Percentiles rank a stretch among this genome's conserved stretches.
phyloP scores from a whole-genome alignment of 106 monocot species.

The Acorus gramineus region DNA sequence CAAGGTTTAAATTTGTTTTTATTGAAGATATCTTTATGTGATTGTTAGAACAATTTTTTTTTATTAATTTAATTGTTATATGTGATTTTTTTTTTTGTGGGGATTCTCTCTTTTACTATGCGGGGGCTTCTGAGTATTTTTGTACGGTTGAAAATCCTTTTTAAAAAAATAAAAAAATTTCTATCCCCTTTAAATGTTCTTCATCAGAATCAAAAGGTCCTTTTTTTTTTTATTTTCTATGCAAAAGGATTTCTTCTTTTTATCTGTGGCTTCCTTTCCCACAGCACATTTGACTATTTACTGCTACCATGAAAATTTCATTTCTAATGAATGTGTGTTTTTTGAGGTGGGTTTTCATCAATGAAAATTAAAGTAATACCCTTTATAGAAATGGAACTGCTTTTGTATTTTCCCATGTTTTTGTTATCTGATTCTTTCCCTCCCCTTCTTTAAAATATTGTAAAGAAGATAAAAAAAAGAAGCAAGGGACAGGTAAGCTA shows the following conservation, averaged over 20 bases:
- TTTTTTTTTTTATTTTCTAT: background rate
- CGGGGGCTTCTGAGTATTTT: slow-evolving; percentile 10
- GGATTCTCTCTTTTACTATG: background rate
- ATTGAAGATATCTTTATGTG: background rate
- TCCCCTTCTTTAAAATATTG: too few relatives aligned
- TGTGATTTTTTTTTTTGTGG: background rate
- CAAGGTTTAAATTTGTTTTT: too few relatives aligned
- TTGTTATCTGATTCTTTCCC: background rate
- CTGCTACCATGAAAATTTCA: too few relatives aligned
- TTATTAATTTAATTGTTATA: background rate
- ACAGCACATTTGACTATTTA: too few relatives aligned
- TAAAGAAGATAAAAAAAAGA: too few relatives aligned
- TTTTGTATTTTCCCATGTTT: background rate
- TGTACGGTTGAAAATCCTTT: background rate
- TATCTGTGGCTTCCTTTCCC: background rate
- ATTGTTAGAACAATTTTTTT: background rate
- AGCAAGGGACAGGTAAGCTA: too few relatives aligned
- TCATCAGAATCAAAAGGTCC: slow-evolving; percentile 6
- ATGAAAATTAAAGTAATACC: background rate
- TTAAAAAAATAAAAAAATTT: too few relatives aligned
- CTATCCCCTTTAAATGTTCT: background rate
- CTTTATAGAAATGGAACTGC: background rate
- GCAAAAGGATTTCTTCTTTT: background rate
- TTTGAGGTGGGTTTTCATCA: background rate
- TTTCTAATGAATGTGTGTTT: background rate